A percentile compares a stretch with the other conserved stretches of the same genome.
Conservation (phyloP, 306 rosid genomes). For the Cercis canadensis region DNA sequence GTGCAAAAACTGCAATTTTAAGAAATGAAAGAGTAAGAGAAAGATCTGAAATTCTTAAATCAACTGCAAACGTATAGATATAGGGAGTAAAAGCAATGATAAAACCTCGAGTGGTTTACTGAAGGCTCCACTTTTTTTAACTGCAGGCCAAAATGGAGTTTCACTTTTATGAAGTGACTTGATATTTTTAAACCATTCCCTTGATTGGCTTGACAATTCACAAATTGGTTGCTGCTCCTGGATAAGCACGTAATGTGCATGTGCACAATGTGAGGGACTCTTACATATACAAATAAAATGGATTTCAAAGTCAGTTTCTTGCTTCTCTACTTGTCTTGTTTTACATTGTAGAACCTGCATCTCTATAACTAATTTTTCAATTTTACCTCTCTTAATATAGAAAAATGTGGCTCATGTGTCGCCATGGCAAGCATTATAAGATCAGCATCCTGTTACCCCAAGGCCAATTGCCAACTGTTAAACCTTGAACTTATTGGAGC, state of each 20-base stretch:
- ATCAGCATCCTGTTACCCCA: constrained; percentile 80
- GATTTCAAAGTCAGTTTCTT: not conserved
- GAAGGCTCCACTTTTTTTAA: too few relatives aligned
- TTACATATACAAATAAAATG: not conserved
- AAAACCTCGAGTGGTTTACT: constrained; percentile 52
- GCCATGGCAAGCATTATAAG: constrained; percentile 63
- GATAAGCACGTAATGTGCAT: constrained; percentile 27
- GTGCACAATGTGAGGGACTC: not conserved
- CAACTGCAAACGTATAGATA: not conserved
- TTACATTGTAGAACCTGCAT: too few relatives aligned
- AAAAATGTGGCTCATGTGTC: constrained; percentile 67
- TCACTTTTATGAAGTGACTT: not conserved
- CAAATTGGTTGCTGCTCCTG: too few relatives aligned
- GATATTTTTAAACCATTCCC: not conserved
- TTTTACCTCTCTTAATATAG: constrained; percentile 67
- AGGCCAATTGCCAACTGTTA: constrained; percentile 6
- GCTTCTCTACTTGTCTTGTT: too few relatives aligned
- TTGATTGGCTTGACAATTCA: not conserved
- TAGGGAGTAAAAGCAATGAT: not conserved
- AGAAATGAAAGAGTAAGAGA: too few relatives aligned
- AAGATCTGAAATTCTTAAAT: too few relatives aligned
- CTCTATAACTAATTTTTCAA: not conserved
- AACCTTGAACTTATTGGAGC: too few relatives aligned
- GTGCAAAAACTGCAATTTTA: constrained; percentile 54
- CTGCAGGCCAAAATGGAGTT: not conserved